Evolutionary conservation across 2,329 filamentous ascomycete genomes (phyloP).

Genomic region (Sporothrix pallida): DNA sequence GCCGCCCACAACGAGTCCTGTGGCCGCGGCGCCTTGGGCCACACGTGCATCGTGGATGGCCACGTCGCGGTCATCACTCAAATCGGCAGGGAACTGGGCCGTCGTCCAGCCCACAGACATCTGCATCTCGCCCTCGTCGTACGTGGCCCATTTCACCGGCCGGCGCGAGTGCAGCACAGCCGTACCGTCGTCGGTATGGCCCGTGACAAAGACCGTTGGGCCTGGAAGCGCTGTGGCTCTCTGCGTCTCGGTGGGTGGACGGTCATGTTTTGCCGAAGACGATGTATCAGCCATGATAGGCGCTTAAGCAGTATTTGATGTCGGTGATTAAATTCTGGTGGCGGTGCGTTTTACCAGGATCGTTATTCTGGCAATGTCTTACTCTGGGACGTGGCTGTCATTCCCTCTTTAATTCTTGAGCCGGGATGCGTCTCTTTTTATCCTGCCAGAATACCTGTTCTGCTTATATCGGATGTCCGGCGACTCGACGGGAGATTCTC

Average conservation of each 20-base stretch:
- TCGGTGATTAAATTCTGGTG: background rate
- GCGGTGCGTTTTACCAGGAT: background rate
- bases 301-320: background rate
- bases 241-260: constrained; percentile 9
- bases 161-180: constrained; percentile 37
- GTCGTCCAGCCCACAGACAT: constrained; percentile 40
- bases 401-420: background rate
- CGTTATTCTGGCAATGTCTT: background rate
- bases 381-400: background rate
- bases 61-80: constrained; percentile 38
- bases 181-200: constrained; percentile 35
- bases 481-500: background rate
- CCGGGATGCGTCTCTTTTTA: background rate
- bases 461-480: constrained; percentile 7
- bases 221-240: constrained; percentile 33
- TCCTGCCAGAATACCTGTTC: background rate
- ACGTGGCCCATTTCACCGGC: constrained; percentile 33
- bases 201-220: constrained; percentile 36
- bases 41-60: constrained; percentile 36
- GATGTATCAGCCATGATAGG: background rate
- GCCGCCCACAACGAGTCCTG: constrained; percentile 37
- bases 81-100: constrained; percentile 35
- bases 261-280: background rate
- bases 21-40: constrained; percentile 29
- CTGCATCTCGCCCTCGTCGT: constrained; percentile 32